Conservation (phyloP, 495 filamentous ascomycete species). For the Hypoxylon perforatum region DNA sequence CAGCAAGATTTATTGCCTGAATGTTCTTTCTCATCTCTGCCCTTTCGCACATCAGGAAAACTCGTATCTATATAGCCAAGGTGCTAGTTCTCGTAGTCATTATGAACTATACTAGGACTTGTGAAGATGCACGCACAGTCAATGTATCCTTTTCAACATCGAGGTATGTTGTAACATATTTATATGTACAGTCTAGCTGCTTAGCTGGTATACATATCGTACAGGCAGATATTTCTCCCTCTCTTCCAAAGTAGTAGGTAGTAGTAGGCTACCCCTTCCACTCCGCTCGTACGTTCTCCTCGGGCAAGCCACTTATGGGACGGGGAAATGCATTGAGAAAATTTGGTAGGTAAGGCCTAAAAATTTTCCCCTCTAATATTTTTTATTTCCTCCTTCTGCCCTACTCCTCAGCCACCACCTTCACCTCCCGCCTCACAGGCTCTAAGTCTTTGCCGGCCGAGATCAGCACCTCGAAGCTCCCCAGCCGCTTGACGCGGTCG, state of each 20-base stretch:
- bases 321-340: background rate
- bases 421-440: slow-evolving; percentile 46
- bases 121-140: slow-evolving; percentile 11
- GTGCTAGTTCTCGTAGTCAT: too few species aligned
- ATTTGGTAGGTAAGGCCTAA: too few species aligned
- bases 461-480: slow-evolving; percentile 52
- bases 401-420: slow-evolving; percentile 47
- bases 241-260: background rate
- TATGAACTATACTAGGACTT: background rate
- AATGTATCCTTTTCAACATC: background rate
- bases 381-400: background rate
- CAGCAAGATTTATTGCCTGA: background rate
- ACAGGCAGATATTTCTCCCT: slow-evolving; percentile 17
- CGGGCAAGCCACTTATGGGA: too few species aligned
- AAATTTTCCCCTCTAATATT: background rate
- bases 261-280: background rate
- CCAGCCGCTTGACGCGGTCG: slow-evolving; percentile 54
- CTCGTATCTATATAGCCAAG: too few species aligned
- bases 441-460: slow-evolving; percentile 27
- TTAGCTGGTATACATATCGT: slow-evolving; percentile 31
- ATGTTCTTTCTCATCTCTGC: background rate
- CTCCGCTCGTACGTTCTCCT: too few species aligned
- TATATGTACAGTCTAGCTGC: slow-evolving; percentile 21
- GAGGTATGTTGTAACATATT: slow-evolving; percentile 8
- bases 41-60: too few species aligned